Base-by-base conservation (phyloP, 164 flowering plant species). In the Cinnamomum chago region DNA sequence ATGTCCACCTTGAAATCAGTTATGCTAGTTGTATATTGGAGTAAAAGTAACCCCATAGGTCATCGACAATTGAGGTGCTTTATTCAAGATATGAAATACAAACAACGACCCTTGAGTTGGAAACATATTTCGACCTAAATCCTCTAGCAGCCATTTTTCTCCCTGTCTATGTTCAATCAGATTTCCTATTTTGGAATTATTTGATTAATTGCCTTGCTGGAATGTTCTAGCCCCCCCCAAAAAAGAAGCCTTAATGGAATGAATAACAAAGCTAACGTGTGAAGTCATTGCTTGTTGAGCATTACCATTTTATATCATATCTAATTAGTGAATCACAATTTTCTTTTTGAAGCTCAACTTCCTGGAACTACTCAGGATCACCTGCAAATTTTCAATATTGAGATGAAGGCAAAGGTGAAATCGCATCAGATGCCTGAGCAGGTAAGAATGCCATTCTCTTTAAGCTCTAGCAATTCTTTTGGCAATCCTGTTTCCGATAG, bases 341-440 rank as follows among this genome's bases (percentile, higher is more conserved):
- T 77, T 76, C 22, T 71, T 17, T 79, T 78, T 91, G 88, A 76
- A 96, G 99, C 98, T 77, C 95, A 91, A 94, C 87, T 94, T 75
- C 93, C 92, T 20, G 99, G 99, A 75, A 92, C 97, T 4, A 91
- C 92, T 68, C 97, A 96, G 81, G 99, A 96, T 76, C 98, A 96
- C 81, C 73, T 96, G 62, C 98, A 96, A 81, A 94, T 96, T 80
- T 96, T 96, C 81, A 96, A 96, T 79, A 94, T 96, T 83, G 99
- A 96, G 83, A 70, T 84, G 86, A 96, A 96, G 83, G 87, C 97
- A n/a, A 96, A 94, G 80, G 79, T 96, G 83, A 96, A 94, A 77
- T 96, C 99, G 3, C 86, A 96, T 84, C 97, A 92, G 83, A 96
- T 96, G 99, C 95, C 98, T 71, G 99, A 96, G 85, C 97, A 92